Evolutionary conservation across 768 basidiomycete species (phyloP), one percentile per base, ranked within the genome.

Genomic region (Boletus speciosus): DNA sequence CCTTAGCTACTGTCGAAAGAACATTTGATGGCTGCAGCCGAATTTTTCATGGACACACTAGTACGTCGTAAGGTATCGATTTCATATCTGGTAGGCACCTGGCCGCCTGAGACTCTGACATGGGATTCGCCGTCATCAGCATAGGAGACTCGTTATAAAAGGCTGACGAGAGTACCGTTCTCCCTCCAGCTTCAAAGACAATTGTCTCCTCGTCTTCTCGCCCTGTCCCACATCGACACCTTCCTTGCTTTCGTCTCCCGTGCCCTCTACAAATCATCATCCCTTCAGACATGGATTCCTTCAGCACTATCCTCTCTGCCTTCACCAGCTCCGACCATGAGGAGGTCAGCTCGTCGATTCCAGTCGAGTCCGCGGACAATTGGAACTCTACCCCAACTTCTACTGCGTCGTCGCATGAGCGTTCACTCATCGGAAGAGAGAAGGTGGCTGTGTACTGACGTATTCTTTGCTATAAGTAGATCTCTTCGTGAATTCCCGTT

Each of bases 321-420:
- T 56, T 68, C 12, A 36, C 47, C 36, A 43, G n/a, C 41, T 36
- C 54, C 5, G 43, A 51, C 29, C 15, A 44, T 1, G 51, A 52
- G 9, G 57, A 65, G 35, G 42, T 14, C 14, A 55, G 16, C 11
- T 42, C 54, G 2, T 56, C 64, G 15, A 42, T 45, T n/a, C 66
- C 64, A 6, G 56, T 58, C 10, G 58, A 66, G 4, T 45, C 34
- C 5, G n/a, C 52, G 3, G 35, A 32, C 31, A 43, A 32, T n/a
- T 29, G 29, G 29, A 54, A 56, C 38, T 41, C 41, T 14, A 10
- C 16, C n/a, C n/a, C n/a, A 37, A 10, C 15, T 56, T n/a, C n/a
- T n/a, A 52, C 45, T 67, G 66, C 46, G 54, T 68, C n/a, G 40
- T 67, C 36, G 53, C 57, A 55, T 67, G 51, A 66, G 45, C 31